Conservation (phyloP, 192 early-diverging fungal species). For the Linnemannia hyalina region DNA sequence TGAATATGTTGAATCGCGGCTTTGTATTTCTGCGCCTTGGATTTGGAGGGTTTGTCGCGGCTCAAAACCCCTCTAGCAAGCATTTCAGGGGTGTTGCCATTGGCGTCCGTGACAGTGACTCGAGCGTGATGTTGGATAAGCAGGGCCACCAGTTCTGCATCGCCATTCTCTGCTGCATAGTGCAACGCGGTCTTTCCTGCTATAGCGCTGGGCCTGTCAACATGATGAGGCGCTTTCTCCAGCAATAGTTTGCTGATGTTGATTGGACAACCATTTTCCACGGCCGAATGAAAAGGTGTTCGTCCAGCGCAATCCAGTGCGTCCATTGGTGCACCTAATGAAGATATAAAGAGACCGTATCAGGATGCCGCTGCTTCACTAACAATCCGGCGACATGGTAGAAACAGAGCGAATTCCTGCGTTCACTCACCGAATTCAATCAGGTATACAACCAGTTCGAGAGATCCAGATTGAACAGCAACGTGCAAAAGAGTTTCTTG, state of each 20-base stretch:
- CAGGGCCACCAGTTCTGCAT: slow-evolving; percentile 39
- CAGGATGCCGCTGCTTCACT: not conserved
- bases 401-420: not conserved
- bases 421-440: slow-evolving; percentile 26
- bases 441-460: slow-evolving; percentile 29
- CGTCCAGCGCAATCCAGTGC: slow-evolving; percentile 47
- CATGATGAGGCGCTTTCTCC: slow-evolving; percentile 39
- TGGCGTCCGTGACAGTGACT: slow-evolving; percentile 22
- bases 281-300: slow-evolving; percentile 46
- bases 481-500: slow-evolving; percentile 55
- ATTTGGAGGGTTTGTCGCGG: slow-evolving; percentile 21
- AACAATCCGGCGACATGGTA: not conserved
- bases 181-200: slow-evolving; percentile 49
- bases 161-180: slow-evolving; percentile 40
- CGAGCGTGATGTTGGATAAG: slow-evolving; percentile 51
- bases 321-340: slow-evolving; percentile 47
- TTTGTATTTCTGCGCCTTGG: slow-evolving; percentile 28
- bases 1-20: slow-evolving; percentile 32
- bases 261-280: slow-evolving; percentile 16
- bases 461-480: slow-evolving; percentile 28
- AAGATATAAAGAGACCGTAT: not conserved
- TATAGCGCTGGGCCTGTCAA: slow-evolving; percentile 30
- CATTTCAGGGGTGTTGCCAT: slow-evolving; percentile 50
- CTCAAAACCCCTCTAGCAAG: slow-evolving; percentile 41
- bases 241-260: slow-evolving; percentile 36